These are phyloP conservation scores for Melastoma candidum DNA, from an alignment of 441 rosid species.

Conservation along the genomic window DNA sequence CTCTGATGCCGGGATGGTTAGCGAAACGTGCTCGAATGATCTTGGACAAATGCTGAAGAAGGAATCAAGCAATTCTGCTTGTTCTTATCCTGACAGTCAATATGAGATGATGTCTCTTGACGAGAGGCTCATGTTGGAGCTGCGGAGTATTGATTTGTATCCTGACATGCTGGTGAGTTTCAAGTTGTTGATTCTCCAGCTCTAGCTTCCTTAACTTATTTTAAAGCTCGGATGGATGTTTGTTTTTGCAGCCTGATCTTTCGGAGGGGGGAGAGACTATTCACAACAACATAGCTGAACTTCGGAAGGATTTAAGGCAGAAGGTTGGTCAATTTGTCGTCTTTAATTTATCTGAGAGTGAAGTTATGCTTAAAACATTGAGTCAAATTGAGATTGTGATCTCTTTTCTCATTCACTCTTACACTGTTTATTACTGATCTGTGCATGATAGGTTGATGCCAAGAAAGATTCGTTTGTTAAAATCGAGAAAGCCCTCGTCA, in stretches of 20 bases:
- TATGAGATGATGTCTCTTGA: constrained; percentile 8
- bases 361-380: no score
- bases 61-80: constrained; percentile 6
- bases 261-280: constrained; percentile 12
- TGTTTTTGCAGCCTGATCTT: constrained; percentile 14
- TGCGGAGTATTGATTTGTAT: constrained; percentile 14
- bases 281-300: constrained; percentile 7
- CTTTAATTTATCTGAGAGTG: not conserved
- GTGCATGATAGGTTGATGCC: constrained; percentile 32
- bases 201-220: no score
- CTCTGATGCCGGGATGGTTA: constrained; percentile 12
- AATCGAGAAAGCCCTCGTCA: constrained; percentile 44
- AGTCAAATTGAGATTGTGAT: not conserved
- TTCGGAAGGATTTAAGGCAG: constrained; percentile 8
- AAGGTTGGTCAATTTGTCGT: constrained; percentile 3
- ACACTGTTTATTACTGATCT: not conserved
- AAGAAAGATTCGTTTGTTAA: constrained; percentile 55
- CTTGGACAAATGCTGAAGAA: constrained; percentile 12
- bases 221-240: not conserved
- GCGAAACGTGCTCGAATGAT: constrained; percentile 20
- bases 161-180: constrained; percentile 16
- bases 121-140: constrained; percentile 14
- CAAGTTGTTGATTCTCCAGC: not conserved
- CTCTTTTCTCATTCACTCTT: no score
- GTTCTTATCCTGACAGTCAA: constrained; percentile 9